Evolutionary conservation across 2,329 filamentous ascomycete species (phyloP), one percentile per base, ranked within the genome.

Genomic region (Penicillium sp.): DNA sequence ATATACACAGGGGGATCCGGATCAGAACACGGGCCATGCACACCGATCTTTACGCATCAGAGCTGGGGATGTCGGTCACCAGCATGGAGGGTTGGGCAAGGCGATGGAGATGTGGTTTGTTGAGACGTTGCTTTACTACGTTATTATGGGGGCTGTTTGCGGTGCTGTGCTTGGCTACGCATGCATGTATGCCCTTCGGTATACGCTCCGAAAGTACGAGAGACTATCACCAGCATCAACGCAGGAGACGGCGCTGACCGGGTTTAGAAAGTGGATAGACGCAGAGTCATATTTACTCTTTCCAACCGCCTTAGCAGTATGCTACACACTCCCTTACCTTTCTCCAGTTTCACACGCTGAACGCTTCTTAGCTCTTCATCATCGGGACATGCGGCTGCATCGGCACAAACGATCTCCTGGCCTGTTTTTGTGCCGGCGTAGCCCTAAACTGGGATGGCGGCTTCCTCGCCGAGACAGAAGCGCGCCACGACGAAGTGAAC

Each of bases 381-480:
- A 76, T 88, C 29, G 85, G 86, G 3, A 84, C 84, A 0, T 85
- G 83, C 60, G 86, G 86, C 29, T 76, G 81, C 21, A 77, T 88
- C 15, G 86, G 85, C 9, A 85, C 84, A 0, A 84, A 88, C 58
- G 86, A 88, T 62, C 80, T 87, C 0, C 78, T 89, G 4, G 85
- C 86, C 2, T 89, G 85, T 69, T 88, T 87, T 60, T 79, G 84
- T 3, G 86, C 86, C 0, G 86, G 86, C 8, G 84, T 81, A 66
- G 81, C 81, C 8, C 74, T 89, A 47, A 89, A 88, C 72, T 89
- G 86, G 86, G 84, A 88, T 59, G 86, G 86, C 3, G 70, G 80
- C 19, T 88, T 84, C 67, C 82, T 87, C 2, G 77, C 78, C 6
- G 86, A 88, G 70, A 80, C 83, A 0, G 79, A 86, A 61, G 75